Conservation (phyloP, 352 stramenopile genomes). For the Vaucheria bursata region DNA sequence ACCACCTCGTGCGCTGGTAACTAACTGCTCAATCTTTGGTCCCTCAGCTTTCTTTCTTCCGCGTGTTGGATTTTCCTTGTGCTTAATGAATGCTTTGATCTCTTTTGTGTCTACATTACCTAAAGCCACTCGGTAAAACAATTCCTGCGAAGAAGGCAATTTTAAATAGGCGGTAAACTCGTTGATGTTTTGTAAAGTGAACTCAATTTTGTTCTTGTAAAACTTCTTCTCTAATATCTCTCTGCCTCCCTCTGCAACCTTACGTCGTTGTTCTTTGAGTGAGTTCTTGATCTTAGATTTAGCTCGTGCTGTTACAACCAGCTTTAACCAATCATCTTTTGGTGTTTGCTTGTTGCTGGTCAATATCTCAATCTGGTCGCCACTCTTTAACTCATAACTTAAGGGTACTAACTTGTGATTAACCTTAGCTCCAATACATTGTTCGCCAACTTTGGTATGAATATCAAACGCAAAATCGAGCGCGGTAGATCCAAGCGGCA, state of each 20-base stretch:
- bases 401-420: background rate
- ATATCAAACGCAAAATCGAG: conserved; percentile 1
- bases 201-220: background rate
- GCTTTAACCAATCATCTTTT: background rate
- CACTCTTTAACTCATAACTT: background rate
- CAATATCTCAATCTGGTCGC: background rate
- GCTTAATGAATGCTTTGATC: background rate
- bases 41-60: too few relatives aligned
- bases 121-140: background rate
- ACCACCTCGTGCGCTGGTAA: background rate
- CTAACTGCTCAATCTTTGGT: too few relatives aligned
- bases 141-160: background rate
- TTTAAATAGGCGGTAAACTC: background rate
- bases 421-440: conserved; percentile 3
- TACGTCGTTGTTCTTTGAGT: background rate
- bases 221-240: background rate
- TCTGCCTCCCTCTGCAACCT: background rate
- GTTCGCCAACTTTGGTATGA: background rate
- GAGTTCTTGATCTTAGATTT: background rate
- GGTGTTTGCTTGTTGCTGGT: background rate
- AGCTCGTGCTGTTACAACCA: background rate
- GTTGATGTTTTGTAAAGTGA: background rate
- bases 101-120: background rate
- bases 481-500: background rate
- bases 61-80: background rate